Evolutionary conservation across 495 filamentous ascomycete genomes (phyloP), one percentile per base, ranked within the genome.

Genomic region (Aspergillus sparsus): DNA sequence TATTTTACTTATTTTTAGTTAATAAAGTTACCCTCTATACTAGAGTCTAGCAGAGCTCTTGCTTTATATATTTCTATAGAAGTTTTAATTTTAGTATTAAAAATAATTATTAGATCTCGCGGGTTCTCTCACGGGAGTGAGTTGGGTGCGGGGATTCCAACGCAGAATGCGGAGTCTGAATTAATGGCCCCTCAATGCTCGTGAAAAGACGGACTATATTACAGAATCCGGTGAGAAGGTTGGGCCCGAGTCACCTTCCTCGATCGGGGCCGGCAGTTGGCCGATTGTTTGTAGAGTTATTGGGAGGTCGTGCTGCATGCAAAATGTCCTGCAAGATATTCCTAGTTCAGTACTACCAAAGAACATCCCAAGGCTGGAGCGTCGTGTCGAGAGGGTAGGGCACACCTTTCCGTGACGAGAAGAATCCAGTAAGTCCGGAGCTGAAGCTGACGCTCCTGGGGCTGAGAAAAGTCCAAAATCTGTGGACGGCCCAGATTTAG

Each of bases 241-340:
- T 32, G 57, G 57, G 7, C 44, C 50, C 0, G 41, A 39, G 16
- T 54, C 57, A 0, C 50, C 57, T 16, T 60, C 57, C 11, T 60
- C 57, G 18, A 53, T 35, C 1, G 57, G 57, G 5, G 39, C 37
- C 6, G 57, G 57, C 27, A 60, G 42, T 11, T 49, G 15, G 39
- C 49, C 57, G 11, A 60, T 60, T 3, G 57, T 60, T n/a, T 60
- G 57, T 18, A 60, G 49, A 3, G 50, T 60, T n/a, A 54, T 60
- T 0, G 57, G 57, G 10, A 60, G 49, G 27, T 60, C 50, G 31
- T 60, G 50, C 50, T 60, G 57, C 57, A 60, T 60, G 41, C 57
- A 60, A 36, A 60, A 60, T 8, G 57, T 60, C 21, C 57, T 60
- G n/a, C 18, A 33, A 41, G 2, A 2, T 41, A 41, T 41, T 41